These are phyloP conservation scores for Gaeumannomyces sp. DNA, from an alignment of 2,329 filamentous ascomycete species.

Conservation along the genomic window DNA sequence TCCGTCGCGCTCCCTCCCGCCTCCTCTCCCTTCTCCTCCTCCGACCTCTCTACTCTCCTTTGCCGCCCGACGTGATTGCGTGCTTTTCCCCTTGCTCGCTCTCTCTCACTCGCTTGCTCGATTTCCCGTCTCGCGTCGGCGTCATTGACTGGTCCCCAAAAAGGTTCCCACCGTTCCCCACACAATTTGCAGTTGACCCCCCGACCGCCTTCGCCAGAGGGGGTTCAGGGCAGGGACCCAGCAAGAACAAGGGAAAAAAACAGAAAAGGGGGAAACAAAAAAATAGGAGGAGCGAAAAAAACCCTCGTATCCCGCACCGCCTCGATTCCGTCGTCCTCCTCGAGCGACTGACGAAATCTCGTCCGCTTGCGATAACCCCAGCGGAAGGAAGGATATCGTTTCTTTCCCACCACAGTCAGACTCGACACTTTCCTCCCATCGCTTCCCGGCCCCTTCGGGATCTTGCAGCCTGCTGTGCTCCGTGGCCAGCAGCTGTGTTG, in stretches of 20 bases:
- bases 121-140: slow-evolving; percentile 2
- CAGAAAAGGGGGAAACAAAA: not conserved
- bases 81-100: not conserved
- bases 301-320: not conserved
- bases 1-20: not conserved
- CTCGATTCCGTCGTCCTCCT: not conserved
- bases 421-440: slow-evolving; percentile 23
- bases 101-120: slow-evolving; percentile 4
- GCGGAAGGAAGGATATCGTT: not conserved
- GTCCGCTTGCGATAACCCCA: not conserved
- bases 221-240: slow-evolving; percentile 6
- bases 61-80: not conserved
- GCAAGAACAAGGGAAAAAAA: slow-evolving; percentile 2
- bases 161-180: slow-evolving; percentile 7
- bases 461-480: slow-evolving; percentile 3
- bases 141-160: not conserved
- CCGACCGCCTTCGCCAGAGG: slow-evolving; percentile 8
- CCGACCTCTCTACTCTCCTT: not conserved
- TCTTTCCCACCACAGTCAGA: not conserved
- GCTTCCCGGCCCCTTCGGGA: not conserved
- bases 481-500: not conserved
- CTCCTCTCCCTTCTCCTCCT: slow-evolving; percentile 1
- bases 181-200: slow-evolving; percentile 8
- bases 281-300: not conserved
- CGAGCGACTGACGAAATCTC: not conserved